A percentile compares a stretch with the other conserved stretches of the same genome.
These are phyloP conservation scores for Venturiaceae sp. DNA, from an alignment of 2,329 filamentous ascomycete genomes.

Conservation along the genomic window DNA sequence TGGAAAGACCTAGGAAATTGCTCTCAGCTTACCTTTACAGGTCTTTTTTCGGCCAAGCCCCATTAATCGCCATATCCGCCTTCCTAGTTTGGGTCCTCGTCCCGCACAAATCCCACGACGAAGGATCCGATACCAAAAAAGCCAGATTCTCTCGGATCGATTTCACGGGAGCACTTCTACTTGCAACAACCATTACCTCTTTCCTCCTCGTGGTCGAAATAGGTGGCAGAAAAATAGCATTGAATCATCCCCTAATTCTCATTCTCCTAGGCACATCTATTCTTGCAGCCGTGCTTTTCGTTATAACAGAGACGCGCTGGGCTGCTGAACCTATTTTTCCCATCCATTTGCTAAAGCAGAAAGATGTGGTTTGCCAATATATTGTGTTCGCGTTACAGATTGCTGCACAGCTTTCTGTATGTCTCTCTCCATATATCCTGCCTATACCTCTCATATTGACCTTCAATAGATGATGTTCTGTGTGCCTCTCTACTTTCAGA, in stretches of 20 bases:
- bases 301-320: conserved; percentile 28
- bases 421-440: conserved; percentile 11
- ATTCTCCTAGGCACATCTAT: conserved; percentile 21
- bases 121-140: conserved; percentile 11
- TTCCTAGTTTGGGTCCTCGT: conserved; percentile 29
- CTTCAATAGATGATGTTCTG: conserved; percentile 6
- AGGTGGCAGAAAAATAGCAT: conserved; percentile 33
- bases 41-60: conserved; percentile 50
- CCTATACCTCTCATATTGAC: not conserved
- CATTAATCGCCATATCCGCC: conserved; percentile 43
- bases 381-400: conserved; percentile 43
- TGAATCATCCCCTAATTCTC: conserved; percentile 25
- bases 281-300: conserved; percentile 17
- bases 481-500: conserved; percentile 57
- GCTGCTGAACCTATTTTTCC: conserved; percentile 51
- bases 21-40: conserved; percentile 20
- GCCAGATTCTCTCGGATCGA: conserved; percentile 44
- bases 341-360: conserved; percentile 40
- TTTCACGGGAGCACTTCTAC: conserved; percentile 44
- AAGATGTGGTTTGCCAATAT: conserved; percentile 45
- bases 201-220: conserved; percentile 39
- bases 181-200: conserved; percentile 32
- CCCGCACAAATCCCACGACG: not conserved
- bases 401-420: conserved; percentile 47
- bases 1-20: no score